phyloP scores from a whole-genome alignment of 768 basidiomycete genomes.

The Amanita exitialis region DNA sequence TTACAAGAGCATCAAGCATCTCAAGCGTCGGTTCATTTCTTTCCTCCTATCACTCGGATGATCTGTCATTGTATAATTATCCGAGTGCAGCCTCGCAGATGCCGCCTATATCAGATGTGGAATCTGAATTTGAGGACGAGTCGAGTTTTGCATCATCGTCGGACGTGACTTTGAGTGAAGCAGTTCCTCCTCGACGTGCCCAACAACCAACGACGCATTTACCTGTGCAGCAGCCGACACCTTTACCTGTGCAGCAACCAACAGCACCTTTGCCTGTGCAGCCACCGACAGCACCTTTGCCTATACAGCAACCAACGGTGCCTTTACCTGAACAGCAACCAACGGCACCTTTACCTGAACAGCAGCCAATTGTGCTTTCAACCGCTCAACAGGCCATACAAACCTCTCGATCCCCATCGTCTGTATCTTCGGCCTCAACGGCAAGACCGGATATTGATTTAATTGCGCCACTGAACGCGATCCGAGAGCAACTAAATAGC shows the following conservation, averaged over 20 bases:
- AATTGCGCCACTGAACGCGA: conserved; percentile 40
- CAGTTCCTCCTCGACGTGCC: neutral
- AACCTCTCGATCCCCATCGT: conserved; percentile 8
- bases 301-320: neutral
- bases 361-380: neutral
- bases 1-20: conserved; percentile 29
- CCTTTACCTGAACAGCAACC: neutral
- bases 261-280: conserved; percentile 4
- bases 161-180: conserved; percentile 12
- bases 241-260: neutral
- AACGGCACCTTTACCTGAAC: neutral
- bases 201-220: conserved; percentile 4
- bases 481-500: conserved; percentile 49
- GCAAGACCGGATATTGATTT: conserved; percentile 30
- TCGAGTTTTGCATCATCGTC: conserved; percentile 11
- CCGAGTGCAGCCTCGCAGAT: neutral
- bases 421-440: conserved; percentile 14
- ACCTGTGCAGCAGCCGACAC: neutral
- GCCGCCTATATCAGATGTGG: conserved; percentile 2
- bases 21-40: conserved; percentile 33
- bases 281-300: neutral
- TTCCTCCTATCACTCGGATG: conserved; percentile 68
- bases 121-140: conserved; percentile 12
- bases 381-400: conserved; percentile 14
- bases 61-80: conserved; percentile 32